Base-by-base conservation (phyloP, 352 stramenopile species). In the Blastocystis sp. region DNA sequence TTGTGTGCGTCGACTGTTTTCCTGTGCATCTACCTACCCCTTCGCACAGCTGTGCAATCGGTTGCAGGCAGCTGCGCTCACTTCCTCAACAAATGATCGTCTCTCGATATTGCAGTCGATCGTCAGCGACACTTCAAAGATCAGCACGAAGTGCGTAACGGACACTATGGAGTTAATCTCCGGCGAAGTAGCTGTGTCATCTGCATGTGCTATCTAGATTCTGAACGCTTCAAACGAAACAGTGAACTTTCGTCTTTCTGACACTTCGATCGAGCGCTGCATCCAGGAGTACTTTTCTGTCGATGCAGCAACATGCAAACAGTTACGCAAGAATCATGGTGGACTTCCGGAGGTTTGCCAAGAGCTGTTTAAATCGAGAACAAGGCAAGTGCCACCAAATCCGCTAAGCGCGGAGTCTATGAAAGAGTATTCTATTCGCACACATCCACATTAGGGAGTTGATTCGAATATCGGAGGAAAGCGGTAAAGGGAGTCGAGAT, bases 401-500 rank as follows among this genome's bases (percentile, higher is more conserved):
- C 37, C 4, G 3, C 9, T 39, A 0, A 23, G 39, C 39, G 43
- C 18, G 54, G 39, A 59, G 20, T 13, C 13, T 2, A n/a, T 59
- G 20, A 59, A 59, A 59, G 20, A 13, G 50, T 59, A 59, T 73
- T 45, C 5, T 43, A 73, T 43, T 63, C 18, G 26, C 45, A n/a
- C 55, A 15, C 11, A 23, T 61, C 34, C 15, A 50, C 3, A 18
- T n/a, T 53, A 26, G 11, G 2, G 34, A 68, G 39, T n/a, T 84
- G 5, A 29, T 68, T 47, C 18, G 23, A 34, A n/a, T 84, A 0
- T 66, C 73, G 5, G 50, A 84, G 34, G 73, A 84, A 84, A 26
- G 68, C 18, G 73, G 73, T 34, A 84, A 66, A 43, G 73, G 73
- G 2, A 84, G 73, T 66, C 73, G 73, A 9, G 47, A 69, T 37